These are phyloP conservation scores for Eucalyptus cladocalyx DNA, from an alignment of 345 rosid genomes.

Conservation along the genomic window DNA sequence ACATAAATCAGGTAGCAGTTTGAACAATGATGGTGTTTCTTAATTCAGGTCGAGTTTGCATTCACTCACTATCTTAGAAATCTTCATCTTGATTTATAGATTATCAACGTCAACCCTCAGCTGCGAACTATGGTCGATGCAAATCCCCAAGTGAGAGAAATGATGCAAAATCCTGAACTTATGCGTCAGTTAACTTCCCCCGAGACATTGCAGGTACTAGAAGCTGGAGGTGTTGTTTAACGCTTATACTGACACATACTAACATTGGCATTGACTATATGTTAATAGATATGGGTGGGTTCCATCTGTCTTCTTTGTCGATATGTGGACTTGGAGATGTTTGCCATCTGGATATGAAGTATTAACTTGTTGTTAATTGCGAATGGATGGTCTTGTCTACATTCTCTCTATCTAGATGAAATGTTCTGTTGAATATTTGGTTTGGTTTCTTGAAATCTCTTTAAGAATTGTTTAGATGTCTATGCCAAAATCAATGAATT, in stretches of 20 bases:
- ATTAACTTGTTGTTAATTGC: neutral
- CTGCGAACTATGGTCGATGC: constrained; percentile 42
- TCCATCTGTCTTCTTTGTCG: neutral
- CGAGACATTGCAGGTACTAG: constrained; percentile 62
- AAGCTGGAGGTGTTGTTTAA: neutral
- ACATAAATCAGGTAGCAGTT: constrained; percentile 67
- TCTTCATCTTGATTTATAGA: constrained; percentile 11
- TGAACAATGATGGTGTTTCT: neutral
- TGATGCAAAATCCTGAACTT: constrained; percentile 82
- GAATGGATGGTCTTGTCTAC: neutral
- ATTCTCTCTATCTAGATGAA: neutral
- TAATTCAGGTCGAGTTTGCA: neutral
- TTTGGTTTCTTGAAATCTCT: neutral
- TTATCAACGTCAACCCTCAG: constrained; percentile 45
- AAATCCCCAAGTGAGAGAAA: constrained; percentile 76
- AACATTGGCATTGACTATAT: neutral
- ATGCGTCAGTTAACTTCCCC: constrained; percentile 73
- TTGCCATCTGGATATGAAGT: neutral
- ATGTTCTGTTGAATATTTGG: neutral
- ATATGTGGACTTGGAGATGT: neutral
- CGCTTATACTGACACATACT: neutral
- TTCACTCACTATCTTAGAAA: neutral
- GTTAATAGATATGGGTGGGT: neutral
- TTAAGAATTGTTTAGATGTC: neutral
- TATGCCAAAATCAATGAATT: neutral